Evolutionary conservation across 345 rosid species (phyloP).

Genomic region (Citrus mangshanensis): DNA sequence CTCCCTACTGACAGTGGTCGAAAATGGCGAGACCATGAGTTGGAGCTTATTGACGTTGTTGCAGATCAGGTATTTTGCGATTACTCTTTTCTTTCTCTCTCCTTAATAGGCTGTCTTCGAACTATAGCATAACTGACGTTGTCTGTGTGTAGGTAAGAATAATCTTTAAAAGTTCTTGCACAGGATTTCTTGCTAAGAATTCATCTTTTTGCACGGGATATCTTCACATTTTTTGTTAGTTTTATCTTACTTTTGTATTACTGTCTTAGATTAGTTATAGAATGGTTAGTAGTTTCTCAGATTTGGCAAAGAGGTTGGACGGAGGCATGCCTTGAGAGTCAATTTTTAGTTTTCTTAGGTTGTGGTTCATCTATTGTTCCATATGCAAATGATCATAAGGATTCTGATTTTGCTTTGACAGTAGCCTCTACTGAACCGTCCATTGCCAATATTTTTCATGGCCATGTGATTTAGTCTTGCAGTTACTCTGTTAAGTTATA

Average conservation of each 20-base stretch:
- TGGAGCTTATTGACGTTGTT: conserved; percentile 91
- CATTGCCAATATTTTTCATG: background rate
- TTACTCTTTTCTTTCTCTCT: conserved; percentile 2
- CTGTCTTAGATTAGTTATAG: background rate
- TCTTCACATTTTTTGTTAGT: background rate
- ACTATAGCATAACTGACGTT: background rate
- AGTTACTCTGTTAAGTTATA: background rate
- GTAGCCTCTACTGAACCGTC: background rate
- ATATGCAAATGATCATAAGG: background rate
- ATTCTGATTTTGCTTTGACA: background rate
- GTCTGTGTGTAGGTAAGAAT: background rate
- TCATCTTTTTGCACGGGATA: background rate
- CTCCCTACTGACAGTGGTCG: conserved; percentile 81
- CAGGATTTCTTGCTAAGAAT: background rate
- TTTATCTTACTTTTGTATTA: background rate
- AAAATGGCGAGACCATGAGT: conserved; percentile 88
- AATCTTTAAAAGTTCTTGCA: background rate
- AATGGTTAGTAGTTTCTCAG: background rate
- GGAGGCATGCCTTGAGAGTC: background rate
- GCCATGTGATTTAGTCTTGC: background rate
- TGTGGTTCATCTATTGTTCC: background rate
- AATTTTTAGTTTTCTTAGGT: background rate
- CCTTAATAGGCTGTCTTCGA: background rate
- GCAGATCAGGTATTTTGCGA: conserved; percentile 75
- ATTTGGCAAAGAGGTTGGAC: background rate